A percentile compares a stretch with the other conserved stretches of the same genome.
Conservation (phyloP, 805 yeast species). For the Kodamaea kaohsiungensis region DNA sequence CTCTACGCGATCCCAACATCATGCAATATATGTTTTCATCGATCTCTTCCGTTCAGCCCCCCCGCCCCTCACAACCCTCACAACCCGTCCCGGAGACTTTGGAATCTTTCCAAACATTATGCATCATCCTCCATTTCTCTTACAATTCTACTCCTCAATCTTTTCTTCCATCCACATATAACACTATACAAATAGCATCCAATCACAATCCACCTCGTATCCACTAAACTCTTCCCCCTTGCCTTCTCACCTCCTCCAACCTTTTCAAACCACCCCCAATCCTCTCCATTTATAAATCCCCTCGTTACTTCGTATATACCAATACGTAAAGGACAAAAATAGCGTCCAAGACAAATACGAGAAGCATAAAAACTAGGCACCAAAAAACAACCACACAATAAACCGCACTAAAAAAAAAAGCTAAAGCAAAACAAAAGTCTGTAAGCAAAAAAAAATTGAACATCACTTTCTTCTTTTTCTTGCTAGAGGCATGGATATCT, state of each 20-base stretch:
- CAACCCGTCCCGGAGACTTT: no score
- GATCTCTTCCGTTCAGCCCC: no score
- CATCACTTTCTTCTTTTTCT: conserved; percentile 3
- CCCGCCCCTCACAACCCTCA: no score
- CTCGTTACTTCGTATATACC: conserved; percentile 1
- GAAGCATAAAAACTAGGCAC: background rate
- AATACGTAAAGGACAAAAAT: conserved; percentile 1
- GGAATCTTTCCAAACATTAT: no score
- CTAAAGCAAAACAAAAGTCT: background rate
- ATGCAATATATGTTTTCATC: no score
- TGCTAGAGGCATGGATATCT: conserved; percentile 19
- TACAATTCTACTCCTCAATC: no score
- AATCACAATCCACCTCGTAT: no score
- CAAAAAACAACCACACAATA: background rate
- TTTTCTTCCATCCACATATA: no score
- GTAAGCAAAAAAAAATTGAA: conserved; percentile 1
- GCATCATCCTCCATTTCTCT: no score
- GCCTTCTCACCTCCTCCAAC: background rate
- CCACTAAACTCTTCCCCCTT: background rate
- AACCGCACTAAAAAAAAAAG: conserved; percentile 2
- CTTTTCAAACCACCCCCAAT: background rate
- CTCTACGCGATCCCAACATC: no score
- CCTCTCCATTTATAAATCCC: background rate
- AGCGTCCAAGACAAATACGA: background rate
- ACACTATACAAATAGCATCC: no score